Evolutionary conservation across 805 yeast species (phyloP), one percentile per base, ranked within the genome.

Genomic region (Kodamaea leandrae): DNA sequence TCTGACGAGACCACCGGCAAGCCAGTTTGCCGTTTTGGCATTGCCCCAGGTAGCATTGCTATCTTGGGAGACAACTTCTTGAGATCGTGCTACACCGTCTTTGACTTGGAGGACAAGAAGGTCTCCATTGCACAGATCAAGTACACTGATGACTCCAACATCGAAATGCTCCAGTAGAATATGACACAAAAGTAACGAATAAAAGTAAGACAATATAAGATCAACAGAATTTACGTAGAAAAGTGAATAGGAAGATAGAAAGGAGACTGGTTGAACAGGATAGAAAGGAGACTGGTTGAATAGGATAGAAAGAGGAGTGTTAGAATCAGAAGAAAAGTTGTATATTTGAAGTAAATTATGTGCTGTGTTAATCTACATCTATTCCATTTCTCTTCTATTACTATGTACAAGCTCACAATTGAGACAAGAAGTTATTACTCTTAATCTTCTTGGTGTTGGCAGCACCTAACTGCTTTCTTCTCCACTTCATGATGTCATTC

Each of bases 381-480:
- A 4, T 27, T 17, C 15, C 32, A 13, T 27, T 12, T 19, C 10
- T 21, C 36, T n/a, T 32, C 17, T 23, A 32, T 32, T 32, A 32
- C 36, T 36, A 28, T 36, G 27, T 36, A 36, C 27, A 36, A n/a
- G 4, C 34, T 28, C 23, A 40, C 75, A 78, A 75, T 51, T 77
- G 77, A 25, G 81, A 68, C 64, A 85, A 65, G 65, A 89, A 90
- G 72, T 90, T 90, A 59, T 78, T 82, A 55, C 77, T 76, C 64
- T 87, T 89, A 57, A 88, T 86, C 50, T 70, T 73, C 45, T 75
- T 74, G 43, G 86, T 78, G 60, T 86, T 87, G 41, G 72, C 74
- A 53, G 76, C 74, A 57, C 90, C 77, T 52, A 88, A 70, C 54
- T 78, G 76, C 58, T 77, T 85, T 45, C 64, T 68, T 57, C 84